Conservation (phyloP, 2,329 filamentous ascomycete genomes). For the Monosporascus ibericus region DNA sequence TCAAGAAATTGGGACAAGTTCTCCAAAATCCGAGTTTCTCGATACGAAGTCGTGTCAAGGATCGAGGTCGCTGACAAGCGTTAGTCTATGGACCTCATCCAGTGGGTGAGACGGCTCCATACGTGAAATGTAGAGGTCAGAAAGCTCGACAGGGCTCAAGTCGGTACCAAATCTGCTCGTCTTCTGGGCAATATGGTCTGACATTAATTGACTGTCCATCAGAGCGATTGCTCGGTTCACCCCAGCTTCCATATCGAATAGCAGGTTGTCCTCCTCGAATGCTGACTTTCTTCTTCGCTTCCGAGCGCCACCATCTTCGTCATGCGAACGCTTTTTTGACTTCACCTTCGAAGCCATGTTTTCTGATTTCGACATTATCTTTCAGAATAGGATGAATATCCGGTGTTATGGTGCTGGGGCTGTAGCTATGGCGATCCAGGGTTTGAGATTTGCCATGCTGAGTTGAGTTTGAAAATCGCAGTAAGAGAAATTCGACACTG, state of each 20-base stretch:
- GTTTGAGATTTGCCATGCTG: not conserved
- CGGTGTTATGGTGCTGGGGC: too few species aligned
- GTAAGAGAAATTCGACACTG: not conserved
- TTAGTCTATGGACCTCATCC: not conserved
- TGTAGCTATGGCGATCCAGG: too few species aligned
- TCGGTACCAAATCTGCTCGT: conserved; percentile 73
- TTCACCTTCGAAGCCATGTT: conserved; percentile 21
- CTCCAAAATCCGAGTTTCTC: conserved; percentile 58
- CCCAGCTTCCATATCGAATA: conserved; percentile 62
- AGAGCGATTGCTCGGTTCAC: conserved; percentile 74
- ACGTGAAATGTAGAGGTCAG: conserved; percentile 77
- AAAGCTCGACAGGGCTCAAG: conserved; percentile 75
- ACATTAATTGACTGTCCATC: conserved; percentile 77
- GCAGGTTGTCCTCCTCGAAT: conserved; percentile 46
- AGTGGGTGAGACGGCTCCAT: conserved; percentile 22
- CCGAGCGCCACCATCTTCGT: conserved; percentile 36
- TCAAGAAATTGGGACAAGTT: conserved; percentile 78
- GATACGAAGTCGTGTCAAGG: conserved; percentile 71
- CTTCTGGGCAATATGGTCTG: conserved; percentile 78
- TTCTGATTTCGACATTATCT: conserved; percentile 10
- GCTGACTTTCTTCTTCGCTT: conserved; percentile 55
- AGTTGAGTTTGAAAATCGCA: not conserved
- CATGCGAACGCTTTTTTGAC: conserved; percentile 51
- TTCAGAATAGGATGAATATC: conserved; percentile 1
- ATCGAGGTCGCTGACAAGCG: conserved; percentile 60